phyloP scores from a whole-genome alignment of 1,139 yeast genomes.

The Pichia sp. region DNA sequence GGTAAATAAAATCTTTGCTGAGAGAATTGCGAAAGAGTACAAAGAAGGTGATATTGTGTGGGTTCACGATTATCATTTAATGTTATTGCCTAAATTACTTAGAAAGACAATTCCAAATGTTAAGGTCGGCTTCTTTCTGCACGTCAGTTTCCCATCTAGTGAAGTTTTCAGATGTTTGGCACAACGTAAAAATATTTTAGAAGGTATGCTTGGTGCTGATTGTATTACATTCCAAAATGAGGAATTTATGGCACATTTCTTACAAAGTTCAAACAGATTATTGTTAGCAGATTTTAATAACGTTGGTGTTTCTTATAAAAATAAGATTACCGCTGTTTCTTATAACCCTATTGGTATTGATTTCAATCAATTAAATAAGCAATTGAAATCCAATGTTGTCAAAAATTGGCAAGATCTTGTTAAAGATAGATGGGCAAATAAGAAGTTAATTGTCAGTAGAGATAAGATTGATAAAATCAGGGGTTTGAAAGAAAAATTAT shows the following conservation, averaged over 20 bases:
- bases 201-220: conserved; percentile 87
- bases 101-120: conserved; percentile 73
- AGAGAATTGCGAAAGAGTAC: conserved; percentile 59
- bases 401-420: conserved; percentile 63
- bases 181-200: conserved; percentile 66
- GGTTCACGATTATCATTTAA: conserved; percentile 91
- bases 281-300: conserved; percentile 75
- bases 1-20: conserved; percentile 76
- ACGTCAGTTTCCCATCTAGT: conserved; percentile 91
- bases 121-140: conserved; percentile 85
- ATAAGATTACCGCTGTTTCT: conserved; percentile 58
- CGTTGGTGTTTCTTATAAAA: conserved; percentile 65
- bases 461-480: conserved; percentile 84
- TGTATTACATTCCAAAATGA: conserved; percentile 84
- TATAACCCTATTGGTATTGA: conserved; percentile 86
- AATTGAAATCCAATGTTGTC: conserved; percentile 49
- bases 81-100: conserved; percentile 81
- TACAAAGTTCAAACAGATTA: conserved; percentile 82
- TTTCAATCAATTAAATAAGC: conserved; percentile 46
- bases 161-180: conserved; percentile 95
- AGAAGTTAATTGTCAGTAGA: conserved; percentile 71
- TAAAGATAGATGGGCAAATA: conserved; percentile 69
- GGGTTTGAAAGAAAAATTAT: conserved; percentile 80
- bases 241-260: conserved; percentile 89
- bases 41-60: conserved; percentile 69